Percentiles rank a stretch among this genome's conserved stretches.
Conservation (phyloP, 768 basidiomycete genomes). For the Ephemerocybe angulata region DNA sequence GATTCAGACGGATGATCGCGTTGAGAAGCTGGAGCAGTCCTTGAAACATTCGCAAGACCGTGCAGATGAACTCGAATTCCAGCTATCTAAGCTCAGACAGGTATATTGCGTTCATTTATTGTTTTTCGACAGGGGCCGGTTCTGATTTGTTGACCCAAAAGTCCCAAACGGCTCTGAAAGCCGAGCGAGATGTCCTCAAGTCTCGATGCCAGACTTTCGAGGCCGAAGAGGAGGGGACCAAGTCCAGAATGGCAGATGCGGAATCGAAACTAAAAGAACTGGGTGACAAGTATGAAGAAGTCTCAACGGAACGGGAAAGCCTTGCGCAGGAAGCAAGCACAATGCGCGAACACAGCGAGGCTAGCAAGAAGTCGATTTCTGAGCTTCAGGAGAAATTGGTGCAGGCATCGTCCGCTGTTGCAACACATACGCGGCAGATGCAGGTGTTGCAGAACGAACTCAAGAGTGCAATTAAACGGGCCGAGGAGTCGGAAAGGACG, state of each 20-base stretch:
- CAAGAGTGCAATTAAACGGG: slow-evolving; percentile 58
- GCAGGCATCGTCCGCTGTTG: slow-evolving; percentile 51
- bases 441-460: slow-evolving; percentile 65
- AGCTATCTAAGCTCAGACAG: slow-evolving; percentile 76
- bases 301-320: slow-evolving; percentile 43
- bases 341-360: slow-evolving; percentile 45
- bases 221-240: slow-evolving; percentile 46
- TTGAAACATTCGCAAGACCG: slow-evolving; percentile 78
- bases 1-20: slow-evolving; percentile 79
- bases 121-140: neutral
- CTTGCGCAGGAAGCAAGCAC: slow-evolving; percentile 48
- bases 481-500: slow-evolving; percentile 68
- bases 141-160: slow-evolving; percentile 23
- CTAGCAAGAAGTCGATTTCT: slow-evolving; percentile 42
- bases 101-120: slow-evolving; percentile 31
- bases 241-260: slow-evolving; percentile 44
- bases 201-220: slow-evolving; percentile 38
- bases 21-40: slow-evolving; percentile 67
- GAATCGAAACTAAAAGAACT: slow-evolving; percentile 35
- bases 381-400: slow-evolving; percentile 59
- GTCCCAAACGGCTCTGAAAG: slow-evolving; percentile 55
- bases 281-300: slow-evolving; percentile 40
- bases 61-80: slow-evolving; percentile 80
- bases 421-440: slow-evolving; percentile 50
- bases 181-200: slow-evolving; percentile 57